phyloP scores from a whole-genome alignment of 306 rosid species.

The Luffa acutangula region DNA sequence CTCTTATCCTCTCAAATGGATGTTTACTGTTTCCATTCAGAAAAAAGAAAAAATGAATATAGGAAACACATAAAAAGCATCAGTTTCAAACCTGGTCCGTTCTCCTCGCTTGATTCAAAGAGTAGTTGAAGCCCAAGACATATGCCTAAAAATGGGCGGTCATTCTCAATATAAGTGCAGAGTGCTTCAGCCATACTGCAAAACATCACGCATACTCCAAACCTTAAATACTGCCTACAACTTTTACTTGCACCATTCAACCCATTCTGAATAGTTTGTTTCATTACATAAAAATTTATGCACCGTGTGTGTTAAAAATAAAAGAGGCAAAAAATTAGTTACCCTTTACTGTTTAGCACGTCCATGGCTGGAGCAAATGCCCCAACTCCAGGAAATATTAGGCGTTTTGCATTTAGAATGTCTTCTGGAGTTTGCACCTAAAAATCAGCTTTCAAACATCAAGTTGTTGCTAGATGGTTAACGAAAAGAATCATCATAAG shows the following conservation, averaged over 20 bases:
- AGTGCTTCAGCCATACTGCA: constrained; percentile 90
- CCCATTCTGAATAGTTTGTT: background rate
- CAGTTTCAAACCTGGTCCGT: constrained; percentile 58
- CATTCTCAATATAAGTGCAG: constrained; percentile 65
- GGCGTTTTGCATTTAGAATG: constrained; percentile 60
- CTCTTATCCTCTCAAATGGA: background rate
- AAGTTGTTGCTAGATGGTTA: constrained; percentile 2
- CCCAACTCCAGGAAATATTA: constrained; percentile 92
- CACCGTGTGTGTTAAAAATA: background rate
- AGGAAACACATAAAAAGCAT: constrained; percentile 7
- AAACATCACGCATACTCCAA: constrained; percentile 11
- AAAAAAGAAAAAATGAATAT: background rate
- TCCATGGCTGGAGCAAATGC: constrained; percentile 93
- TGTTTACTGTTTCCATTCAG: background rate
- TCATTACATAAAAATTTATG: background rate
- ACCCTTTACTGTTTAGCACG: constrained; percentile 74
- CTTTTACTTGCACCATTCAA: background rate
- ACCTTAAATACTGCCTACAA: background rate
- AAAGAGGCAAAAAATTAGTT: background rate
- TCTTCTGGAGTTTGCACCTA: constrained; percentile 81
- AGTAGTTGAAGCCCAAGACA: constrained; percentile 98
- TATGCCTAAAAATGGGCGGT: constrained; percentile 83
- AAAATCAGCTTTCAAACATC: constrained; percentile 3
- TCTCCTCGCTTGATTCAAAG: constrained; percentile 89
- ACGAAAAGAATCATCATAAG: background rate